phyloP scores from a whole-genome alignment of 345 rosid species.

The Trapa incisa region DNA sequence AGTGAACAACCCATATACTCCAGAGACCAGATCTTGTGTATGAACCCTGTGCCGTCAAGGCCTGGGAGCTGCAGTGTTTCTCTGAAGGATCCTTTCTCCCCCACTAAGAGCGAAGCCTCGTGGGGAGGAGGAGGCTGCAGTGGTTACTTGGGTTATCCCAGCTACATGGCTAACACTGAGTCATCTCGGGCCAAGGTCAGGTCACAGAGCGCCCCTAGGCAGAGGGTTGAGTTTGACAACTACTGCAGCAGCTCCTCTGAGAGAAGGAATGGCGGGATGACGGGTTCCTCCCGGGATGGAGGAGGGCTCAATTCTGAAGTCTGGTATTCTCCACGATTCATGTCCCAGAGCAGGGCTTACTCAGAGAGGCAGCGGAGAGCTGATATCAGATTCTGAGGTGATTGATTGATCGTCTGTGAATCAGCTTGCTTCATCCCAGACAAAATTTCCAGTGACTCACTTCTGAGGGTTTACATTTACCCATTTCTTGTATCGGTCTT shows the following conservation, averaged over 20 bases:
- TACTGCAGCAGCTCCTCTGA: conserved; percentile 14
- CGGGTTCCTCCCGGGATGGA: neutral
- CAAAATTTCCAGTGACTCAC: too few relatives aligned
- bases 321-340: neutral
- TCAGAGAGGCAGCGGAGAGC: conserved; percentile 1
- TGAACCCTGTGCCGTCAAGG: conserved; percentile 48
- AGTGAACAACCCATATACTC: conserved; percentile 28
- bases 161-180: conserved; percentile 88
- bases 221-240: conserved; percentile 60
- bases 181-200: conserved; percentile 66
- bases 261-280: conserved; percentile 9
- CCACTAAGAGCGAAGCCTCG: conserved; percentile 61
- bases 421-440: too few relatives aligned
- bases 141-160: conserved; percentile 58
- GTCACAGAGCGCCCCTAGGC: conserved; percentile 92
- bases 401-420: neutral
- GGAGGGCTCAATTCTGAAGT: conserved; percentile 2
- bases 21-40: conserved; percentile 18
- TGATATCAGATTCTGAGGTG: neutral
- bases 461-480: too few relatives aligned
- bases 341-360: neutral
- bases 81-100: conserved; percentile 69
- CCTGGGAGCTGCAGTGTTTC: conserved; percentile 37
- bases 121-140: conserved; percentile 68
- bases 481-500: neutral